Evolutionary conservation across 495 filamentous ascomycete species (phyloP).

Genomic region (Penicillium chermesinum): DNA sequence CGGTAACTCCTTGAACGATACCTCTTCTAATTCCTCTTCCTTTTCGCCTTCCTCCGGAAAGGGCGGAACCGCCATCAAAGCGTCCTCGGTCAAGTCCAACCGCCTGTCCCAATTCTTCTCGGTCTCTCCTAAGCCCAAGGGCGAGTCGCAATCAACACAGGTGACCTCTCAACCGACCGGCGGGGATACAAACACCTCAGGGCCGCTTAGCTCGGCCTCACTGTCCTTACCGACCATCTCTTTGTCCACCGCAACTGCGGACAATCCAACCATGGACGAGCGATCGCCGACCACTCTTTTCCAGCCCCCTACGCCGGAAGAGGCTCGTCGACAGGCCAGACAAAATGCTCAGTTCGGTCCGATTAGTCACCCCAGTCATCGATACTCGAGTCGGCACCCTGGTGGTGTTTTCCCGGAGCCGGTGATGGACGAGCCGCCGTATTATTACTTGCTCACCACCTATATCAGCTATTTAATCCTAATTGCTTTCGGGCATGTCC

Average conservation of each 20-base stretch:
- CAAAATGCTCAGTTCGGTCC: constrained; percentile 91
- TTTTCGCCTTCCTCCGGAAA: constrained; percentile 45
- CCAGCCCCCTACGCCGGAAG: constrained; percentile 81
- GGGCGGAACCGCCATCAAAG: constrained; percentile 40
- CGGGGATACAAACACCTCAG: constrained; percentile 51
- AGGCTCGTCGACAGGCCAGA: constrained; percentile 66
- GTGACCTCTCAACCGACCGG: constrained; percentile 57
- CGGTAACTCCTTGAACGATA: constrained; percentile 44
- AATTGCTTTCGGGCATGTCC: constrained; percentile 89
- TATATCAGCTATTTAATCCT: constrained; percentile 96
- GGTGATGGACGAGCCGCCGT: constrained; percentile 91
- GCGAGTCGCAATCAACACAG: constrained; percentile 41
- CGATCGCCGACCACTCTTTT: constrained; percentile 75
- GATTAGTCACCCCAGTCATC: constrained; percentile 70
- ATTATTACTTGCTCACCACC: constrained; percentile 93
- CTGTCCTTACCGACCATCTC: constrained; percentile 88
- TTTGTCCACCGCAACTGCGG: constrained; percentile 79
- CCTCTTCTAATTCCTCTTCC: constrained; percentile 40
- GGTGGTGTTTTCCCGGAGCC: constrained; percentile 74
- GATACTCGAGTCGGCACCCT: constrained; percentile 78
- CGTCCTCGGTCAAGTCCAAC: constrained; percentile 62
- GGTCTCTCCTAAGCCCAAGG: constrained; percentile 52
- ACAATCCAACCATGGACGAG: constrained; percentile 70
- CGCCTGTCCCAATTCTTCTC: constrained; percentile 56
- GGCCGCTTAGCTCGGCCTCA: constrained; percentile 63